A percentile compares a stretch with the other conserved stretches of the same genome.
Evolutionary conservation across 805 yeast species (phyloP).

Genomic region (Starmerella bombicola): DNA sequence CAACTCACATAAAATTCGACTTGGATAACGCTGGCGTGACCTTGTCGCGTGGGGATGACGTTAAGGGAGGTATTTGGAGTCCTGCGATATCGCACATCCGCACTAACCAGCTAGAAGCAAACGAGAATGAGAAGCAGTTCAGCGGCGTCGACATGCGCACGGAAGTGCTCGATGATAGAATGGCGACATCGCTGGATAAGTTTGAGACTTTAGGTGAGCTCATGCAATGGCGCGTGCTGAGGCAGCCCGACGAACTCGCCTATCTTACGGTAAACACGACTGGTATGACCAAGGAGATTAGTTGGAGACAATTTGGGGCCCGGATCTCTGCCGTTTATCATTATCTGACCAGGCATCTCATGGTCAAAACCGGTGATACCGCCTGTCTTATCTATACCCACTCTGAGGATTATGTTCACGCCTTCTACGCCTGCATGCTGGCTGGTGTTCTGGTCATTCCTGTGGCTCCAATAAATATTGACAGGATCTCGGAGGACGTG

Average conservation of each 20-base stretch:
- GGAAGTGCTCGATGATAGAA: slow-evolving; percentile 63
- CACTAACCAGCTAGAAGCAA: slow-evolving; percentile 37
- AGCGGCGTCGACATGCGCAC: slow-evolving; percentile 73
- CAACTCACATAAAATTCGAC: slow-evolving; percentile 71
- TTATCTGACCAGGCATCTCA: slow-evolving; percentile 54
- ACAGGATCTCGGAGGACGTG: slow-evolving; percentile 59
- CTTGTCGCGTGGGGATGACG: slow-evolving; percentile 63
- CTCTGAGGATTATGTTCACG: slow-evolving; percentile 73
- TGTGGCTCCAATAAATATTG: slow-evolving; percentile 54
- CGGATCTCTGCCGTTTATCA: slow-evolving; percentile 63
- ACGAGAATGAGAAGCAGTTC: slow-evolving; percentile 56
- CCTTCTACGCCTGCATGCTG: slow-evolving; percentile 73
- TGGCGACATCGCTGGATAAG: slow-evolving; percentile 59
- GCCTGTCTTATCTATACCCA: slow-evolving; percentile 76
- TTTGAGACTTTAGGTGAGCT: slow-evolving; percentile 62
- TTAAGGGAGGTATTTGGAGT: slow-evolving; percentile 75
- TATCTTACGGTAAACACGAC: slow-evolving; percentile 36
- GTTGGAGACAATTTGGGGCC: slow-evolving; percentile 76
- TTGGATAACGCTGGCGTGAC: slow-evolving; percentile 44
- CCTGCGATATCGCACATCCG: slow-evolving; percentile 59
- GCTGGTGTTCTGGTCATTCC: slow-evolving; percentile 74
- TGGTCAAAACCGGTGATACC: slow-evolving; percentile 52
- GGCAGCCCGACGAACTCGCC: slow-evolving; percentile 70
- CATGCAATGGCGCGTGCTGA: slow-evolving; percentile 61
- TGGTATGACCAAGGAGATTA: slow-evolving; percentile 37